Evolutionary conservation across 306 rosid genomes (phyloP), one percentile per base, ranked within the genome.

Genomic region (Ceratonia siliqua): DNA sequence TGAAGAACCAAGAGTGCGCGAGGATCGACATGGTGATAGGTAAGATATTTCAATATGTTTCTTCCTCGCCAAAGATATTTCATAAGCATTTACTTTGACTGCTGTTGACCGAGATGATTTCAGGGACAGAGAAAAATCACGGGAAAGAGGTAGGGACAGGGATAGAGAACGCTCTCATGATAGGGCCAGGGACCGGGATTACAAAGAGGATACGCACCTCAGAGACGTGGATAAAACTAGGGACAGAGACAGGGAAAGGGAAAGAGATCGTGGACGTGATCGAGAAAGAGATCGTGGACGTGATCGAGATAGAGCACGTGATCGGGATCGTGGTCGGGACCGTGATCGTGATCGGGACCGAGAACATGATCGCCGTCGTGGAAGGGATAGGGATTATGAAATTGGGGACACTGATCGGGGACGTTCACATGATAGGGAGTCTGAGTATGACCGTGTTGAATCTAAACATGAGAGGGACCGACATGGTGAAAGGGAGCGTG

Each of bases 121-220:
- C 50, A 95, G 98, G 86, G 99, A 95, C 67, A 85, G 94, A 76
- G 99, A 95, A 73, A 89, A 89, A 66, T 95, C 99, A 8, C 89
- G 89, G 12, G 99, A 95, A 76, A 92, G 89, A 68, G 96, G 84
- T 33, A 90, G 80, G 79, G 97, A 89, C 55, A 87, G 58, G 78
- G 97, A 91, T 20, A 87, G 75, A 84, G 97, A 88, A 57, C 90
- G 80, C 13, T 87, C 96, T 71, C 91, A 78, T 61, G 98, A 92
- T 49, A 95, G 91, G 75, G 77, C 71, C 62, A 84, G 89, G 83
- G 96, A 89, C 73, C 98, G 94, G 50, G 99, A 95, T 43, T 80
- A 86, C 54, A 86, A 90, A 70, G 99, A 95, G 76, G 99, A 95
- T 38, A 86, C 90, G 53, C 98, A 90, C 82, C 96, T 87, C 82